A percentile compares a stretch with the other conserved stretches of the same genome.
Conservation (phyloP, 805 yeast species). For the Millerago galiae region DNA sequence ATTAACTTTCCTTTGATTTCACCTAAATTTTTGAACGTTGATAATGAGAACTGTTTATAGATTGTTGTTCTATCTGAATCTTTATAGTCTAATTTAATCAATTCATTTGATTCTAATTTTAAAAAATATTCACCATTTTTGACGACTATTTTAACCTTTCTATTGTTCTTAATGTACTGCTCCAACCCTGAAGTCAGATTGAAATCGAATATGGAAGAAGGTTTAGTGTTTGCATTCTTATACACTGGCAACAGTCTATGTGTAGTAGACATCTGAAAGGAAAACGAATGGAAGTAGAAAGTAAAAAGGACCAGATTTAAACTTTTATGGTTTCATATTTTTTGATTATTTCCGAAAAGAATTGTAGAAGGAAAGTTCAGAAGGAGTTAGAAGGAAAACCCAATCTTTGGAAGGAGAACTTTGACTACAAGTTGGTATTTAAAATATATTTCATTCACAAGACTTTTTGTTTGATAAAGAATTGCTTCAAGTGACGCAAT, state of each 20-base stretch:
- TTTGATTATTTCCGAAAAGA: no score
- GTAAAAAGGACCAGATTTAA: not conserved
- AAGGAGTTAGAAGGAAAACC: no score
- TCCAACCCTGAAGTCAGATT: conserved; percentile 2
- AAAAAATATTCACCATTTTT: conserved; percentile 16
- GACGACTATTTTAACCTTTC: conserved; percentile 17
- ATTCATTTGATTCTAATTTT: conserved; percentile 7
- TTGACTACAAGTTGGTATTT: not conserved
- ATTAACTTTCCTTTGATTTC: not conserved
- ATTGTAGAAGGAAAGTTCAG: not conserved
- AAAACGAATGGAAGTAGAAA: not conserved
- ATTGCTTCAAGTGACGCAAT: conserved; percentile 66
- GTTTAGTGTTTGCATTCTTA: conserved; percentile 6
- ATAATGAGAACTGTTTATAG: conserved; percentile 18
- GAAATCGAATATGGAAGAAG: conserved; percentile 10
- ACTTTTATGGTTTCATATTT: not conserved
- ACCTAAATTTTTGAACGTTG: conserved; percentile 20
- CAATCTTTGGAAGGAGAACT: not conserved
- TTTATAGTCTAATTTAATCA: conserved; percentile 1
- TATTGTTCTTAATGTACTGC: conserved; percentile 6
- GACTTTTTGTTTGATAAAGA: conserved; percentile 84
- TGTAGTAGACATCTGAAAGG: conserved; percentile 4
- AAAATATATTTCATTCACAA: conserved; percentile 38
- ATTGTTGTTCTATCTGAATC: conserved; percentile 6
- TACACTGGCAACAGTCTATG: conserved; percentile 13